These are phyloP conservation scores for Mercurialis annua DNA, from an alignment of 345 rosid genomes.

Conservation along the genomic window DNA sequence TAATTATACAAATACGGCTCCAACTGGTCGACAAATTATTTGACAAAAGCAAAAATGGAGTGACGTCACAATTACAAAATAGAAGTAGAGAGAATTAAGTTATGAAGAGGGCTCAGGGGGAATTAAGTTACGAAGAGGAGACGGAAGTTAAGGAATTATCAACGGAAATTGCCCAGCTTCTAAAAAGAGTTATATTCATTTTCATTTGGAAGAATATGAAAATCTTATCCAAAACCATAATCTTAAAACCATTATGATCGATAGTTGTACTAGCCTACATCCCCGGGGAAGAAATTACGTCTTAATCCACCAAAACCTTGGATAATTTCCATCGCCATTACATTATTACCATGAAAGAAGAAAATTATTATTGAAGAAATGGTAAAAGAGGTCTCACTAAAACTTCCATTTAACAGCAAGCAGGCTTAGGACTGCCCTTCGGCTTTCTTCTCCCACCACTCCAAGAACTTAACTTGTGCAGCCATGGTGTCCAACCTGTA, in stretches of 20 bases:
- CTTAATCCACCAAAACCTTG: not conserved
- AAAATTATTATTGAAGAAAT: conserved; percentile 3
- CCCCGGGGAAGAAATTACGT: not conserved
- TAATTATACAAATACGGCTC: too few species aligned
- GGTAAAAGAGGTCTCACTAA: not conserved
- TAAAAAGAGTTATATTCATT: too few species aligned
- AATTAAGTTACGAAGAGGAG: too few species aligned
- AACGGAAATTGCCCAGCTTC: too few species aligned
- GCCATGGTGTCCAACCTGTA: conserved; percentile 85
- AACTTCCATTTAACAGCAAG: not conserved
- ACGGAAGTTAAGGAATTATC: too few species aligned
- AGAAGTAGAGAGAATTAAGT: too few species aligned
- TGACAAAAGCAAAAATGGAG: too few species aligned
- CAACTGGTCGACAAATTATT: too few species aligned
- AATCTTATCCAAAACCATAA: too few species aligned
- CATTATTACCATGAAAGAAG: not conserved
- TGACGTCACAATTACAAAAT: too few species aligned
- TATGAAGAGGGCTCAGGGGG: too few species aligned
- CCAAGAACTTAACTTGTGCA: conserved; percentile 83
- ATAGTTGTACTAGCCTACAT: not conserved
- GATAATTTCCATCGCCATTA: conserved; percentile 3
- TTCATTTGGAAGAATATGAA: not conserved
- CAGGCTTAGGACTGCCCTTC: conserved; percentile 26
- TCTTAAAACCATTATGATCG: not conserved
- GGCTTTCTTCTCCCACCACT: conserved; percentile 82